Conservation (phyloP, 2,329 filamentous ascomycete genomes). For the Ramularia collo-cygni region DNA sequence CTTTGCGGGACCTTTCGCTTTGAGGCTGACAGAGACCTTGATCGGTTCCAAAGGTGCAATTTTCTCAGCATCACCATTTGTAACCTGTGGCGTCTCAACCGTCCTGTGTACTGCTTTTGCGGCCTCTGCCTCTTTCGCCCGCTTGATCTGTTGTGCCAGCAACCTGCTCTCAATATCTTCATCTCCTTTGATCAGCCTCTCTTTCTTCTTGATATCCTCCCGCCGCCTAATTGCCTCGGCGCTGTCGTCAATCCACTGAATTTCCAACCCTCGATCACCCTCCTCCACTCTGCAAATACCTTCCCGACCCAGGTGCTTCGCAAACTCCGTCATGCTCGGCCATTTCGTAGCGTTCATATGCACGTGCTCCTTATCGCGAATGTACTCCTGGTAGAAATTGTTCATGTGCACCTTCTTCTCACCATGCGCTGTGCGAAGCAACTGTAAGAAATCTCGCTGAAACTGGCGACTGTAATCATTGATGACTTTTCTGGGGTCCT, state of each 20-base stretch:
- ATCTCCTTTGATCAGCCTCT: conserved; percentile 81
- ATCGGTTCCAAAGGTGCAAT: conserved; percentile 23
- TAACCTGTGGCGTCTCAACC: conserved; percentile 22
- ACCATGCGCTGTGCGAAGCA: conserved; percentile 76
- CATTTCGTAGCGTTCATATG: conserved; percentile 94
- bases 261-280: conserved; percentile 75
- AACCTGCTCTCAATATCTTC: conserved; percentile 81
- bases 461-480: conserved; percentile 78
- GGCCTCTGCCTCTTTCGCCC: conserved; percentile 60
- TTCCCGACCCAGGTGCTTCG: conserved; percentile 76
- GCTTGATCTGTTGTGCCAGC: conserved; percentile 75
- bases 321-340: conserved; percentile 82
- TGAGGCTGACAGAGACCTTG: conserved; percentile 31
- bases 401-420: conserved; percentile 88
- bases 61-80: conserved; percentile 37
- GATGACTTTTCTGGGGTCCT: conserved; percentile 78
- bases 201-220: conserved; percentile 75
- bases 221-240: conserved; percentile 74
- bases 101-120: conserved; percentile 47
- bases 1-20: conserved; percentile 21
- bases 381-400: conserved; percentile 92
- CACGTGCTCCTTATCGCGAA: conserved; percentile 76
- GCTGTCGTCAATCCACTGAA: conserved; percentile 87
- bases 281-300: conserved; percentile 88
- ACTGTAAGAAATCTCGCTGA: conserved; percentile 65